Conservation (phyloP, 2,329 filamentous ascomycete genomes). For the Calonectria pseudoturangicola region DNA sequence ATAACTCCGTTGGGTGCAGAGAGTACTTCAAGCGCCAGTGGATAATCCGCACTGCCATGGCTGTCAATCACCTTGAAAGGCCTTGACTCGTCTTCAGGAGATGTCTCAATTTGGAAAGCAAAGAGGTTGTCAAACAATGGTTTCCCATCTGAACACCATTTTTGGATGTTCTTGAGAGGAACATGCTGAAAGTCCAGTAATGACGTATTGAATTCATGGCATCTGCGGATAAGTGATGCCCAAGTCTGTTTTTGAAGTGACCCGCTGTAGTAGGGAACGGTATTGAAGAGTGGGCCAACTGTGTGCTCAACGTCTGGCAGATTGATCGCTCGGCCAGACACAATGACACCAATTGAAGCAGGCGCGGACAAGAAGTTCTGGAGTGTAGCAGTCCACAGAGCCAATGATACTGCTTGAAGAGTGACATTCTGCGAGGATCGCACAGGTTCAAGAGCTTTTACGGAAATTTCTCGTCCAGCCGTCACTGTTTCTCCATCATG, state of each 20-base stretch:
- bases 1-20: conserved; percentile 69
- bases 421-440: conserved; percentile 81
- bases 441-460: conserved; percentile 68
- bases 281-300: conserved; percentile 93
- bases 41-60: conserved; percentile 77
- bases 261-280: conserved; percentile 81
- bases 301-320: conserved; percentile 78
- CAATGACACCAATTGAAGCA: conserved; percentile 81
- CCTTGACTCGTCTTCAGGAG: conserved; percentile 52
- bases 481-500: conserved; percentile 29
- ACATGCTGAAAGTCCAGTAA: conserved; percentile 83
- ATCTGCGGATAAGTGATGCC: conserved; percentile 75
- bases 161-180: conserved; percentile 85
- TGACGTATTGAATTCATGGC: conserved; percentile 82
- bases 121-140: conserved; percentile 88
- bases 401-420: conserved; percentile 86
- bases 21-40: conserved; percentile 84
- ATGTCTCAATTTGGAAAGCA: conserved; percentile 80
- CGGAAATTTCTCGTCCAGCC: conserved; percentile 55
- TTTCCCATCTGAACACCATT: conserved; percentile 79
- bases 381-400: conserved; percentile 81
- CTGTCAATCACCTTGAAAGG: conserved; percentile 75
- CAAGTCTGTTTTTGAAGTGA: conserved; percentile 70
- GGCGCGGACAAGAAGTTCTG: conserved; percentile 67
- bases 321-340: conserved; percentile 85